Evolutionary conservation across 1,139 yeast species (phyloP).

Genomic region (Yamadazyma membranifaciens): DNA sequence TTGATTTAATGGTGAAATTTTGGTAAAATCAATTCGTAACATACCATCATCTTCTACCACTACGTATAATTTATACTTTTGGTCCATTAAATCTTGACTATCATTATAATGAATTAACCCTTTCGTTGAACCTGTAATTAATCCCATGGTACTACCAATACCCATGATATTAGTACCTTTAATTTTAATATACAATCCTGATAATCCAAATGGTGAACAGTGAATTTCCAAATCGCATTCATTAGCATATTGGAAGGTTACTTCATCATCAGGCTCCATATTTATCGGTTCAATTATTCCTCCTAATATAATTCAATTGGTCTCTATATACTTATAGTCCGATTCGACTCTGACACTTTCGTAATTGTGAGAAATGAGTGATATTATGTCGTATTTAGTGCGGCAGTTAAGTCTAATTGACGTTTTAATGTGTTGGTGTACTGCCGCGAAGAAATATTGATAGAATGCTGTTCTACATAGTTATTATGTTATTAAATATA

Average conservation of each 20-base stretch:
- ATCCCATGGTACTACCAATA: conserved; percentile 59
- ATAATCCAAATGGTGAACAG: conserved; percentile 59
- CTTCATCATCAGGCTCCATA: conserved; percentile 17
- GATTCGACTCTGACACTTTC: too few relatives aligned
- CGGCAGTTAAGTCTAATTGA: neutral
- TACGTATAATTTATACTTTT: conserved; percentile 53
- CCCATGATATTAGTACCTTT: conserved; percentile 54
- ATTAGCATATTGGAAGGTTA: conserved; percentile 46
- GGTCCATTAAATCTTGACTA: conserved; percentile 45
- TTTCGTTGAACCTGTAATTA: conserved; percentile 51
- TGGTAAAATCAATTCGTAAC: conserved; percentile 54
- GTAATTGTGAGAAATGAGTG: too few relatives aligned
- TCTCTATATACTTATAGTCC: too few relatives aligned
- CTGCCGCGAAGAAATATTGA: too few relatives aligned
- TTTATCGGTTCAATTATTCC: neutral
- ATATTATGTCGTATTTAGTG: neutral
- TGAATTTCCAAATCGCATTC: conserved; percentile 56
- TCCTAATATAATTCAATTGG: neutral
- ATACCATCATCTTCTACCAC: conserved; percentile 48
- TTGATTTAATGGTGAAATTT: conserved; percentile 33
- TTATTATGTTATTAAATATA: too few relatives aligned
- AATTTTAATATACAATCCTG: conserved; percentile 52
- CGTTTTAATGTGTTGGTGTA: too few relatives aligned
- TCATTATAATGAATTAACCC: conserved; percentile 55
- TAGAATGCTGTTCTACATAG: too few relatives aligned